Evolutionary conservation across 176 grass and related monocot genomes (phyloP).

Genomic region (Carex cristatella): DNA sequence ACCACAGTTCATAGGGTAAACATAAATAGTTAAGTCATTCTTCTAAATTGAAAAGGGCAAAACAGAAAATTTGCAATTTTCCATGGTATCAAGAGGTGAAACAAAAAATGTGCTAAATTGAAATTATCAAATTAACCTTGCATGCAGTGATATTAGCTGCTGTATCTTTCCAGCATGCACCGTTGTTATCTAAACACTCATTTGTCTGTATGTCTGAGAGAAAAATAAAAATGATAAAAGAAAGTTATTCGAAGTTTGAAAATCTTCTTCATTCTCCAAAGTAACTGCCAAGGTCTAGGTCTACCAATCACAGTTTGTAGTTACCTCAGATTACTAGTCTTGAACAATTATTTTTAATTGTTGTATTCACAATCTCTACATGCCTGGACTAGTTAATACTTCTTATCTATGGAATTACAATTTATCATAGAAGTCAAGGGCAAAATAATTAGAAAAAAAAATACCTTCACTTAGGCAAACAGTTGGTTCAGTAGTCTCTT

Average conservation of each 20-base stretch:
- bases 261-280: conserved; percentile 7
- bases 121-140: conserved; percentile 54
- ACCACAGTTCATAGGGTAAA: conserved; percentile 12
- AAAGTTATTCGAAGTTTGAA: not conserved
- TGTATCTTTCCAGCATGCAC: conserved; percentile 90
- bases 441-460: conserved; percentile 2
- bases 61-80: not conserved
- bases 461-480: conserved; percentile 87
- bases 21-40: not conserved
- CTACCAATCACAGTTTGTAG: not conserved
- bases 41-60: too few species aligned
- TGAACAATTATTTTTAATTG: not conserved
- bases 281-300: not conserved
- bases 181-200: conserved; percentile 94
- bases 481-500: conserved; percentile 68
- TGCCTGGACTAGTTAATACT: not conserved
- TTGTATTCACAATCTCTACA: not conserved
- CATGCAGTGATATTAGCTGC: conserved; percentile 86
- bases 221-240: not conserved
- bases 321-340: not conserved
- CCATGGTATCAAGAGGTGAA: not conserved
- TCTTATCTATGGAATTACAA: not conserved
- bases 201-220: conserved; percentile 88
- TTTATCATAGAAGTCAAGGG: not conserved
- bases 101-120: conserved; percentile 6